Evolutionary conservation across 73 alveolate genomes (phyloP).

Genomic region (Breviolum minutum): DNA sequence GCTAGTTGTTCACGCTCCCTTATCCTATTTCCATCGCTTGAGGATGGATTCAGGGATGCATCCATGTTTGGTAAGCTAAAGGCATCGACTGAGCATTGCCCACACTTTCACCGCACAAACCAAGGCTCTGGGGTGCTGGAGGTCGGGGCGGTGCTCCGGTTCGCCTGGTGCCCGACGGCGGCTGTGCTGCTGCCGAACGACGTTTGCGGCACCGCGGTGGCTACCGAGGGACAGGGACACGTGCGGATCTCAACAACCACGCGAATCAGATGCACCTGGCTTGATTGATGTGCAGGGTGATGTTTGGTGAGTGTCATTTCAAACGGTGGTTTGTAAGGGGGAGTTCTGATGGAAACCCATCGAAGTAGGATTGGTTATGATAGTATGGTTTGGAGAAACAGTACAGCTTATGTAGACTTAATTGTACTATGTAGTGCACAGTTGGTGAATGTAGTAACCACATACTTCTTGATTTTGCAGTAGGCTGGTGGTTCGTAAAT

Average conservation of each 20-base stretch:
- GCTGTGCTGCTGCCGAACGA: not conserved
- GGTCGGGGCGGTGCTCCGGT: slow-evolving; percentile 31
- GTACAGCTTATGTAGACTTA: too few species aligned
- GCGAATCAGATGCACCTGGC: slow-evolving; percentile 23
- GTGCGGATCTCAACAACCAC: slow-evolving; percentile 22
- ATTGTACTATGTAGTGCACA: too few species aligned
- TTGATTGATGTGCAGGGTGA: too few species aligned
- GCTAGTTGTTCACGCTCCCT: too few species aligned
- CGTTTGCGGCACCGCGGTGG: not conserved
- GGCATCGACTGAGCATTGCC: not conserved
- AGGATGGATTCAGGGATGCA: too few species aligned
- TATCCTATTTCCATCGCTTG: too few species aligned
- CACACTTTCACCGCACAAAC: not conserved
- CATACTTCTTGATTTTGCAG: too few species aligned
- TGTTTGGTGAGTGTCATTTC: too few species aligned
- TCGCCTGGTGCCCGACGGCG: not conserved
- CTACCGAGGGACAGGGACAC: not conserved
- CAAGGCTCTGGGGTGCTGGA: slow-evolving; percentile 29
- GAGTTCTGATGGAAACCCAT: not conserved
- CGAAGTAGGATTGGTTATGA: not conserved
- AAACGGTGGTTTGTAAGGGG: too few species aligned
- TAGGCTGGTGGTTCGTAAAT: too few species aligned
- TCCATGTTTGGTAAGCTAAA: not conserved
- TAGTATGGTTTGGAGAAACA: not conserved
- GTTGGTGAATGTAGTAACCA: too few species aligned